Evolutionary conservation across 306 rosid genomes (phyloP).

Genomic region (Vigna reflexopilosa): DNA sequence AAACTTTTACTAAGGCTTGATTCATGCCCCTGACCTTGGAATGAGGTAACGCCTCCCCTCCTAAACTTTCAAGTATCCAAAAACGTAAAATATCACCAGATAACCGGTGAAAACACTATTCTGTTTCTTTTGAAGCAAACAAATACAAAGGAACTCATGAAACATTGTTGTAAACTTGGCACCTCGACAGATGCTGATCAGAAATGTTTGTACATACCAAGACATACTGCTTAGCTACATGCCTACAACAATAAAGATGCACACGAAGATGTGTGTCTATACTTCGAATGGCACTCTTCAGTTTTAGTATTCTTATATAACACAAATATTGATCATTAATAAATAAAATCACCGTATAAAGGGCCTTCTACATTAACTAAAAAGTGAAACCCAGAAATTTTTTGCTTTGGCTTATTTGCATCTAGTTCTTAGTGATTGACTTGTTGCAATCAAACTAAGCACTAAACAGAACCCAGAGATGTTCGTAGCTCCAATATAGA

Average conservation of each 20-base stretch:
- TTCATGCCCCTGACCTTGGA: neutral
- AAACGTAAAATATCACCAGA: slow-evolving; percentile 11
- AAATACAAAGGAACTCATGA: slow-evolving; percentile 7
- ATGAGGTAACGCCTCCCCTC: neutral
- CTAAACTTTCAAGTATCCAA: slow-evolving; percentile 1
- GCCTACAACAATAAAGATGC: slow-evolving; percentile 7
- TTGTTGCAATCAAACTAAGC: slow-evolving; percentile 23
- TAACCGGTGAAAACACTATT: neutral
- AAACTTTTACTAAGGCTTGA: too few species aligned
- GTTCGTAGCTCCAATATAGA: slow-evolving; percentile 16
- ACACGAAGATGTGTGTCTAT: neutral
- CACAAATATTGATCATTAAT: slow-evolving; percentile 19
- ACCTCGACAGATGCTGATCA: slow-evolving; percentile 20
- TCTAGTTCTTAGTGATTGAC: slow-evolving; percentile 7
- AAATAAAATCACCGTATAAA: slow-evolving; percentile 19
- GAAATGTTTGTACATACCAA: neutral
- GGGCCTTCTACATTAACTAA: neutral
- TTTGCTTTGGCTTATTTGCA: neutral
- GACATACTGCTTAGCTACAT: slow-evolving; percentile 15
- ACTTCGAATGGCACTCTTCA: slow-evolving; percentile 9
- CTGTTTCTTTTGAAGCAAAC: slow-evolving; percentile 19
- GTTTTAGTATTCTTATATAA: neutral
- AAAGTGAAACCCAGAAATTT: neutral
- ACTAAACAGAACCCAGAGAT: slow-evolving; percentile 14
- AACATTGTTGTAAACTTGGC: neutral